Conservation (phyloP, 1,139 yeast species). For the Candida freyschussii region DNA sequence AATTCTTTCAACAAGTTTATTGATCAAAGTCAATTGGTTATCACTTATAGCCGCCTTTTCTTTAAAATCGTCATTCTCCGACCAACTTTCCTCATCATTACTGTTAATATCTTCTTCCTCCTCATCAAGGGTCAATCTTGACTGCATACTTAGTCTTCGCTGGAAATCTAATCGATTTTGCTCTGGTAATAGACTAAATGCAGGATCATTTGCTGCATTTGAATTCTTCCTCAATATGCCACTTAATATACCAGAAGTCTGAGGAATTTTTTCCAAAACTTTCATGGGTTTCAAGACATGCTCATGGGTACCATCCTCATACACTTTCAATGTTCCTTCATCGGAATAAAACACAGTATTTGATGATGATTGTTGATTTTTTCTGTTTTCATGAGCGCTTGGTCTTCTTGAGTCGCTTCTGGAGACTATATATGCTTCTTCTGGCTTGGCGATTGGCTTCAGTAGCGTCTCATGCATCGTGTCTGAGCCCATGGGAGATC, state of each 20-base stretch:
- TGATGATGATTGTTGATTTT: neutral
- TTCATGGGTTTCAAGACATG: conserved; percentile 29
- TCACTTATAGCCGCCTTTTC: conserved; percentile 53
- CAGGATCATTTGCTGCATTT: conserved; percentile 20
- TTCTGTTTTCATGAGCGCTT: neutral
- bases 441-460: conserved; percentile 2
- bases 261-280: conserved; percentile 30
- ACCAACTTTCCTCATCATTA: conserved; percentile 1
- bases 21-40: conserved; percentile 47
- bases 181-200: conserved; percentile 36
- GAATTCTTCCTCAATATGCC: conserved; percentile 27
- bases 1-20: conserved; percentile 42
- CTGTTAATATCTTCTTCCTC: conserved; percentile 12
- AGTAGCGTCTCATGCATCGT: neutral
- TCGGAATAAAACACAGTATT: conserved; percentile 4
- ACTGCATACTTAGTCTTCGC: conserved; percentile 34
- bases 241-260: conserved; percentile 24
- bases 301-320: conserved; percentile 33
- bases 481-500: no score
- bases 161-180: conserved; percentile 32
- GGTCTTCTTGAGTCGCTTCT: neutral
- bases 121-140: conserved; percentile 22
- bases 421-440: conserved; percentile 1
- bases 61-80: conserved; percentile 20
- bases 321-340: conserved; percentile 29